A percentile compares a stretch with the other conserved stretches of the same genome.
These are phyloP conservation scores for Cyclotella distinguenda DNA, from an alignment of 108 stramenopile genomes.

Conservation along the genomic window DNA sequence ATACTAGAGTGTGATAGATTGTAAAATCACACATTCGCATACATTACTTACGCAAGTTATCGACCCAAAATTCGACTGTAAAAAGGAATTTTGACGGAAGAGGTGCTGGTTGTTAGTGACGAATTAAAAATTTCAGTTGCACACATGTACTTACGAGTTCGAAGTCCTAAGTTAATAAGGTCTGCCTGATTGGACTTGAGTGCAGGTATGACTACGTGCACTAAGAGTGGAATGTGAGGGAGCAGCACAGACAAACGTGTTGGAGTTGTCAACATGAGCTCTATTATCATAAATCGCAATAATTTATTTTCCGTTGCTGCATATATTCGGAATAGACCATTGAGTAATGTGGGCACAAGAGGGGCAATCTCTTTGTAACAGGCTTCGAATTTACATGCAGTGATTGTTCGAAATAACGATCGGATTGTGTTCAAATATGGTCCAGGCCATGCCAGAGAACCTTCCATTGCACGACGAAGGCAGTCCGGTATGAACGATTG, in stretches of 20 bases:
- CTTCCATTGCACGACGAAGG: slow-evolving; percentile 64
- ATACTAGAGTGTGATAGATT: no score
- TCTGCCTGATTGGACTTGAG: slow-evolving; percentile 82
- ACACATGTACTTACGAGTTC: background rate
- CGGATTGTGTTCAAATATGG: slow-evolving; percentile 82
- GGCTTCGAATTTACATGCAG: slow-evolving; percentile 92
- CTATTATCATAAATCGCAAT: slow-evolving; percentile 70
- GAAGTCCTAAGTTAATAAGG: slow-evolving; percentile 76
- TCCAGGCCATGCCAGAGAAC: slow-evolving; percentile 52
- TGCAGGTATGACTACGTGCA: slow-evolving; percentile 84
- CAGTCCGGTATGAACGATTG: slow-evolving; percentile 70
- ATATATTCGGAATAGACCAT: slow-evolving; percentile 77
- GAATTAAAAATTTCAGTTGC: background rate
- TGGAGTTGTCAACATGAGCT: slow-evolving; percentile 91
- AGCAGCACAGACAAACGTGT: slow-evolving; percentile 86
- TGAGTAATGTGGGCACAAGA: slow-evolving; percentile 74
- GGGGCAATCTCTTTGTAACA: slow-evolving; percentile 84
- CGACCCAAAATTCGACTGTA: slow-evolving; percentile 96
- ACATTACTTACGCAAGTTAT: slow-evolving; percentile 95
- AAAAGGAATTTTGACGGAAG: slow-evolving; percentile 48
- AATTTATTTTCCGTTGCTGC: slow-evolving; percentile 39
- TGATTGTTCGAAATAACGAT: slow-evolving; percentile 85
- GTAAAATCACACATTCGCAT: no score
- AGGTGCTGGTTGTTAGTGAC: slow-evolving; percentile 20
- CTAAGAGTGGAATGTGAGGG: slow-evolving; percentile 89